Conservation (phyloP, 2,329 filamentous ascomycete species). For the Fusarium brachygibbosum region DNA sequence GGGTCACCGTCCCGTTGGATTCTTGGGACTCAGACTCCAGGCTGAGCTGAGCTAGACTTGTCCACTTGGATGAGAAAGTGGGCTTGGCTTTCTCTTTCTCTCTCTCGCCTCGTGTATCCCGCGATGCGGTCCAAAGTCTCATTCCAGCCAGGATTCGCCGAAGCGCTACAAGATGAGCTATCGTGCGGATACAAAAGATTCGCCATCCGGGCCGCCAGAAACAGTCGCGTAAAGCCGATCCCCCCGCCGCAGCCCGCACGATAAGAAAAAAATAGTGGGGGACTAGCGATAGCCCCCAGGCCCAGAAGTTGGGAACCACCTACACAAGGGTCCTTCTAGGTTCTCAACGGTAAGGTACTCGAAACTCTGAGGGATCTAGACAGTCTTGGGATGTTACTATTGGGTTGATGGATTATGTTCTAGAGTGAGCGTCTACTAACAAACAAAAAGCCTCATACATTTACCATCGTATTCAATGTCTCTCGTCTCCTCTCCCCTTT, state of each 20-base stretch:
- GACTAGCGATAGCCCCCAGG: slow-evolving; percentile 13
- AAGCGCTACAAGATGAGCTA: slow-evolving; percentile 25
- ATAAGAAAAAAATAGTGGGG: slow-evolving; percentile 36
- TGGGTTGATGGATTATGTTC: slow-evolving; percentile 16
- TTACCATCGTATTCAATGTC: slow-evolving; percentile 5
- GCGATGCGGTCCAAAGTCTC: slow-evolving; percentile 28
- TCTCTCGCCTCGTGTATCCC: slow-evolving; percentile 35
- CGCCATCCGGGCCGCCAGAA: slow-evolving; percentile 28
- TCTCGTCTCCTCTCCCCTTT: background rate
- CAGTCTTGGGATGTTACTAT: slow-evolving; percentile 18
- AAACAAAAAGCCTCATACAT: slow-evolving; percentile 22
- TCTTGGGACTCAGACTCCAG: slow-evolving; percentile 16
- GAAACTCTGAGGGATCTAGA: slow-evolving; percentile 28
- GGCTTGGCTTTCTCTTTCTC: background rate
- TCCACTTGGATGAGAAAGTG: slow-evolving; percentile 13
- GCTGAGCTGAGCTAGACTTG: slow-evolving; percentile 10
- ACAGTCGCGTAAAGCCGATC: slow-evolving; percentile 29
- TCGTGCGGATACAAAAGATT: slow-evolving; percentile 26
- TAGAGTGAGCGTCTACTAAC: slow-evolving; percentile 25
- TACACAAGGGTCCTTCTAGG: slow-evolving; percentile 20
- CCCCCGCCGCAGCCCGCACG: slow-evolving; percentile 30
- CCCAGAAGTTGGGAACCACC: slow-evolving; percentile 27
- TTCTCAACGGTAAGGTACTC: slow-evolving; percentile 23
- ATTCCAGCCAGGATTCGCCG: slow-evolving; percentile 38
- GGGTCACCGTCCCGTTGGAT: slow-evolving; percentile 38